Evolutionary conservation across 345 rosid species (phyloP).

Genomic region (Kandelia obovata): DNA sequence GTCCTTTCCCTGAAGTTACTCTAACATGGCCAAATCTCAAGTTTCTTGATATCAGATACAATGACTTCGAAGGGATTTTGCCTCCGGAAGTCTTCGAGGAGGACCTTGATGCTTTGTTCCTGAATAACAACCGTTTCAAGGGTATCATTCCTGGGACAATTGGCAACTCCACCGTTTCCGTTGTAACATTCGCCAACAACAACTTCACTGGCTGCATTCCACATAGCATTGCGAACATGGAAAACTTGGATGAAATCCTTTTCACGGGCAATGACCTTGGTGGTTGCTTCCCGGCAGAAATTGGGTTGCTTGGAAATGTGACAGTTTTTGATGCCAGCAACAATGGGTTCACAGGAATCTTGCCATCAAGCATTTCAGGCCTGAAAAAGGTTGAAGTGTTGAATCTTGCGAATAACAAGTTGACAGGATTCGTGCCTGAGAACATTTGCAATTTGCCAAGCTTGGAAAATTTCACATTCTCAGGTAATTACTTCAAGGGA

Average conservation of each 20-base stretch:
- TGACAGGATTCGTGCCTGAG: slow-evolving; percentile 25
- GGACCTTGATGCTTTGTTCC: slow-evolving; percentile 19
- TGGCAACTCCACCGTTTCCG: slow-evolving; percentile 22
- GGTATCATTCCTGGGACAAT: slow-evolving; percentile 18
- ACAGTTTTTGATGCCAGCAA: slow-evolving; percentile 24
- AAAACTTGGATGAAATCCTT: slow-evolving; percentile 19
- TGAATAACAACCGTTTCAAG: slow-evolving; percentile 17
- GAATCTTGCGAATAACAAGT: slow-evolving; percentile 22
- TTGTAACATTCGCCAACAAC: slow-evolving; percentile 25
- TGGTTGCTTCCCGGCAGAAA: slow-evolving; percentile 25
- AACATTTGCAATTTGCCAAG: slow-evolving; percentile 16
- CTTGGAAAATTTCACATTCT: slow-evolving; percentile 24
- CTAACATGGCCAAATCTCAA: slow-evolving; percentile 6
- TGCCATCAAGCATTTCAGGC: slow-evolving; percentile 17
- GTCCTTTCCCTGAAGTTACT: slow-evolving; percentile 9
- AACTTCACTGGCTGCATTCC: slow-evolving; percentile 27
- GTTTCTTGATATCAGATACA: slow-evolving; percentile 22
- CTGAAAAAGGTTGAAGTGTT: slow-evolving; percentile 18
- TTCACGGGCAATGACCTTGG: slow-evolving; percentile 18
- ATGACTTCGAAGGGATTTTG: slow-evolving; percentile 19
- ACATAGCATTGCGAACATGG: slow-evolving; percentile 26
- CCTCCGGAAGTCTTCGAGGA: slow-evolving; percentile 10
- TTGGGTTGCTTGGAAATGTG: slow-evolving; percentile 19
- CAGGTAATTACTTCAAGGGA: slow-evolving; percentile 27
- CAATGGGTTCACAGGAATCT: slow-evolving; percentile 20